phyloP scores from a whole-genome alignment of 352 stramenopile species.

The Globisporangium camurandrum region DNA sequence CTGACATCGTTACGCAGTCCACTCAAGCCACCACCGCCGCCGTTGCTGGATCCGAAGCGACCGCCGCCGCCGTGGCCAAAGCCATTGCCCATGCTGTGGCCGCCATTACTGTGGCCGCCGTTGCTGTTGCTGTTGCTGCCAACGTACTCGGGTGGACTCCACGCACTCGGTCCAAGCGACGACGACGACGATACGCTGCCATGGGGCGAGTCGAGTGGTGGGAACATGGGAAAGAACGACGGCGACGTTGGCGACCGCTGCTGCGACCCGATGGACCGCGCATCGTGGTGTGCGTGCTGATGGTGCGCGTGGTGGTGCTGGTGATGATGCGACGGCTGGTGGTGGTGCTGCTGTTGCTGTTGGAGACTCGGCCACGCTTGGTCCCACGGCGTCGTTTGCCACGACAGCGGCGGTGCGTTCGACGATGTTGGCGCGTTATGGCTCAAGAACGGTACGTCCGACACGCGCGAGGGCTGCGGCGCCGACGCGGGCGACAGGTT shows the following conservation, averaged over 20 bases:
- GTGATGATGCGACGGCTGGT: no score
- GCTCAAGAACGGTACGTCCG: conserved; percentile 35
- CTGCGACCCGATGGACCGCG: conserved; percentile 27
- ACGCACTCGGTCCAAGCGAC: conserved; percentile 16
- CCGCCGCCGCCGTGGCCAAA: conserved; percentile 13
- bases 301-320: no score
- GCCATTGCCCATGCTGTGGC: conserved; percentile 34
- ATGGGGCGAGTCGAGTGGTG: conserved; percentile 10
- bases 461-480: conserved; percentile 21
- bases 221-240: conserved; percentile 58
- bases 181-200: no score
- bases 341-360: conserved; percentile 5
- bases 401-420: conserved; percentile 38
- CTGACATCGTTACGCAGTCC: conserved; percentile 22
- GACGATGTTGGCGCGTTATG: no score
- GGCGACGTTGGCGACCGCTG: conserved; percentile 29
- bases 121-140: conserved; percentile 11
- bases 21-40: no score
- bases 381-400: conserved; percentile 45
- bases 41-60: conserved; percentile 13
- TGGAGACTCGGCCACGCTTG: conserved; percentile 44
- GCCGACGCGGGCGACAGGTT: conserved; percentile 54
- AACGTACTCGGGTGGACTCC: conserved; percentile 12
- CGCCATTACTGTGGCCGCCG: conserved; percentile 38
- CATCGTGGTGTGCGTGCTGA: conserved; percentile 12